phyloP scores from a whole-genome alignment of 306 rosid species.

The Mimosa bimucronata region DNA sequence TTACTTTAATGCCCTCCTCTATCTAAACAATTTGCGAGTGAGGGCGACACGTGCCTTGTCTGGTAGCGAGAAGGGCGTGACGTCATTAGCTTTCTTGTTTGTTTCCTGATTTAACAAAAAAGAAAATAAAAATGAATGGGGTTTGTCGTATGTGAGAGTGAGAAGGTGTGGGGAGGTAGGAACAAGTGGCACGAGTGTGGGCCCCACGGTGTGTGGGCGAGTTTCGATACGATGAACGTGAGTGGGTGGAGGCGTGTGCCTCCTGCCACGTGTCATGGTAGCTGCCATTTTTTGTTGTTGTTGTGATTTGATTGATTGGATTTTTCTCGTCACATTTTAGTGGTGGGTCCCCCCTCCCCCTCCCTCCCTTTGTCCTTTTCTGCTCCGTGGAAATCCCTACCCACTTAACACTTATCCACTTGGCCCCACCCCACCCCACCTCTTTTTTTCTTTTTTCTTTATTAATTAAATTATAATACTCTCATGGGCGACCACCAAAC shows the following conservation, averaged over 20 bases:
- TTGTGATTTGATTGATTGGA: conserved; percentile 34
- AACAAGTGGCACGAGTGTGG: neutral
- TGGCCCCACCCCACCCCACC: no score
- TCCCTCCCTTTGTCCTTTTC: neutral
- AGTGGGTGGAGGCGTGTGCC: neutral
- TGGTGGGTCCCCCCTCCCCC: conserved; percentile 29
- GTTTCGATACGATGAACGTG: conserved; percentile 40
- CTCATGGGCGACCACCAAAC: no score
- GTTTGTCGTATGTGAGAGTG: neutral
- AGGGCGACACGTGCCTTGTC: conserved; percentile 69
- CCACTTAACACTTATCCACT: no score
- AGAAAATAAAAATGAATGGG: neutral
- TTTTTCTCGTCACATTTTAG: conserved; percentile 37
- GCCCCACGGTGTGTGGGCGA: conserved; percentile 6
- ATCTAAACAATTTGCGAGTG: conserved; percentile 29
- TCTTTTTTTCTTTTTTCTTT: no score
- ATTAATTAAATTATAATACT: no score
- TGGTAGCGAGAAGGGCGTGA: conserved; percentile 55
- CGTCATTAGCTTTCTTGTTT: conserved; percentile 39
- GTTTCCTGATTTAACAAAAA: neutral
- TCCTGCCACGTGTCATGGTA: conserved; percentile 40
- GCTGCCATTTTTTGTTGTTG: neutral
- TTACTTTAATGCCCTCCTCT: conserved; percentile 35
- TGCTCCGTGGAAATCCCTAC: neutral
- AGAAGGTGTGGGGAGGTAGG: neutral